Evolutionary conservation across 1,284 basidiomycete genomes (phyloP), one percentile per base, ranked within the genome.

Genomic region (Cutaneotrichosporon sp.): DNA sequence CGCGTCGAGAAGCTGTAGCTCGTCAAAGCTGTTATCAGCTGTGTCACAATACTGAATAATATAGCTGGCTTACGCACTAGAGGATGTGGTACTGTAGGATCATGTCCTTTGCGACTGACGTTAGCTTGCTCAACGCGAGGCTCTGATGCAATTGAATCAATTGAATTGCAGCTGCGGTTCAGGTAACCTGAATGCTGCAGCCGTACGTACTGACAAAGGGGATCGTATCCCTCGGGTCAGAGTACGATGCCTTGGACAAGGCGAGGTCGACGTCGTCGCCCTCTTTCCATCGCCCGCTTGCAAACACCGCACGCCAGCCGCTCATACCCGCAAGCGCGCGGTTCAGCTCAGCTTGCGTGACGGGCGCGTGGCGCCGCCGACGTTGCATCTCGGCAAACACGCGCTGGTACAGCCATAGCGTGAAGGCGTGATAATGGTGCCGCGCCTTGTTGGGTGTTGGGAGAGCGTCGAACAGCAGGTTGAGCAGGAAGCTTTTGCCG

Each of bases 1-100:
- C 1, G 89, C 86, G 72, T 90, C 88, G n/a, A 89, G 82, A 3
- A 89, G 81, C 73, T 89, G 89, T 2, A 89, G 81, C 77, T 90
- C 88, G 73, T 90, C 88, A 73, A 90, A 89, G 70, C 78, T 80
- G 11, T 1, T 0, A 31, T 83, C 85, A 86, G 56, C 86, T 85
- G 22, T 57, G 60, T 13, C 40, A 42, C 40, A 13, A 42, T 5
- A 6, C 10, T 18, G 16, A n/a, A n/a, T n/a, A n/a, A n/a, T 65
- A 70, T 42, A 69, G 66, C 62, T 65, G 26, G 49, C 22, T 82
- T 78, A 84, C 76, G 65, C 75, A 74, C 76, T 82, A 74, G 74
- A 85, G 61, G 73, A 82, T 63, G 67, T 80, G 79, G 67, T 83
- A 80, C 61, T 77, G 71, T 36, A 77, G 60, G 26, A 79, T 81